A percentile compares a stretch with the other conserved stretches of the same genome.
Conservation (phyloP, 257 asterid species). For the Thymus mandschuricus region DNA sequence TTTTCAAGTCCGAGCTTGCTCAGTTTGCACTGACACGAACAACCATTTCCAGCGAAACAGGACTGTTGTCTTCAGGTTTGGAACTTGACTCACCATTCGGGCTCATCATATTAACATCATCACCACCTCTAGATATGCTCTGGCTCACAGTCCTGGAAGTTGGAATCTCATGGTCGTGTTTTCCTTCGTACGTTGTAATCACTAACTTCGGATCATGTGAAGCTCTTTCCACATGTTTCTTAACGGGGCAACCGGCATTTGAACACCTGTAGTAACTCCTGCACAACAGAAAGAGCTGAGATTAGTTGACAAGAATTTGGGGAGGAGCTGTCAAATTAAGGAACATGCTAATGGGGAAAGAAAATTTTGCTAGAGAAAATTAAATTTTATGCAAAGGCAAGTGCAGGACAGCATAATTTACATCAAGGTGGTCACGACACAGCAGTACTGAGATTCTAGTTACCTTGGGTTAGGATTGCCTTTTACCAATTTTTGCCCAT, state of each 20-base stretch:
- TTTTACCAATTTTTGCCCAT: conserved; percentile 93
- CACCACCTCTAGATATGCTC: conserved; percentile 39
- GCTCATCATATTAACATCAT: conserved; percentile 39
- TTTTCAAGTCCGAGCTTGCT: conserved; percentile 13
- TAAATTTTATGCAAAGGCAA: conserved; percentile 12
- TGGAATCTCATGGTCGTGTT: conserved; percentile 70
- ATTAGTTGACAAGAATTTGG: neutral
- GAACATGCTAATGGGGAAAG: neutral
- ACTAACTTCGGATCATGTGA: conserved; percentile 75
- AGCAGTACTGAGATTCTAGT: conserved; percentile 26
- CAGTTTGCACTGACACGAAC: conserved; percentile 65
- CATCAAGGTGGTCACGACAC: neutral
- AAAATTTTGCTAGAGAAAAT: neutral
- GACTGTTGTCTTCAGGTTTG: conserved; percentile 54
- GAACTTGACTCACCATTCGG: conserved; percentile 51
- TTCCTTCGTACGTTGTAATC: conserved; percentile 83
- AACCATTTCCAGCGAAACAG: conserved; percentile 54
- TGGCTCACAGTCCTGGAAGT: conserved; percentile 50
- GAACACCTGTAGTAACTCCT: conserved; percentile 98
- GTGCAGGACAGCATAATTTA: neutral
- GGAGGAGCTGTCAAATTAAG: neutral
- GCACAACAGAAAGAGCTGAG: conserved; percentile 30
- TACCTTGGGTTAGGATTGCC: conserved; percentile 99
- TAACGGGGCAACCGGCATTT: conserved; percentile 75
- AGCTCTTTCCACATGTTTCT: conserved; percentile 93